These are phyloP conservation scores for Naganishia liquefaciens DNA, from an alignment of 1,284 basidiomycete species.

Conservation along the genomic window DNA sequence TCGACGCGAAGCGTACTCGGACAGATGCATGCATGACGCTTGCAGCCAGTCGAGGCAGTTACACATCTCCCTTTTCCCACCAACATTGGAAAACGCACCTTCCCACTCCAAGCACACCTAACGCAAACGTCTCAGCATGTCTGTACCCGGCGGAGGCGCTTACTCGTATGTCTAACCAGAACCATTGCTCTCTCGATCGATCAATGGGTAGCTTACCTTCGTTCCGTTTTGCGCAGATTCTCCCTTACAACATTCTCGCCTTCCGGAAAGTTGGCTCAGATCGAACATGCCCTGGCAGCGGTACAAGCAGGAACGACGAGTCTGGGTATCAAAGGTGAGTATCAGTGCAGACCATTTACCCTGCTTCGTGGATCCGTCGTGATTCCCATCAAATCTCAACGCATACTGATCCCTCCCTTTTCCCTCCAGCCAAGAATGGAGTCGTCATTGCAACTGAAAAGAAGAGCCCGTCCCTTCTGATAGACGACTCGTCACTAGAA, in stretches of 20 bases:
- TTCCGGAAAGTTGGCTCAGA: constrained; percentile 97
- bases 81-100: too few relatives aligned
- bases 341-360: constrained; percentile 15
- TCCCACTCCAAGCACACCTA: not conserved
- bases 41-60: not conserved
- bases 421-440: constrained; percentile 81
- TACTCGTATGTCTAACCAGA: constrained; percentile 51
- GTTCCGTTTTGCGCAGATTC: constrained; percentile 65
- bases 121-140: constrained; percentile 42
- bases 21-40: constrained; percentile 14
- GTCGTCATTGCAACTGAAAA: constrained; percentile 99
- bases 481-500: constrained; percentile 96
- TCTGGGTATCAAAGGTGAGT: constrained; percentile 92
- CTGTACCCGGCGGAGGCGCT: constrained; percentile 53
- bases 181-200: not conserved
- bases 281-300: constrained; percentile 97
- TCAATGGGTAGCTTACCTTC: too few relatives aligned
- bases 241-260: constrained; percentile 99
- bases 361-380: not conserved
- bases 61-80: not conserved
- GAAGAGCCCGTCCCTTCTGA: constrained; percentile 94
- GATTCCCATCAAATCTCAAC: constrained; percentile 33
- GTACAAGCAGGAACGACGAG: constrained; percentile 96
- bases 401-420: constrained; percentile 5
- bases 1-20: constrained; percentile 21